Evolutionary conservation across 306 rosid species (phyloP).

Genomic region (Castanospermum australe): DNA sequence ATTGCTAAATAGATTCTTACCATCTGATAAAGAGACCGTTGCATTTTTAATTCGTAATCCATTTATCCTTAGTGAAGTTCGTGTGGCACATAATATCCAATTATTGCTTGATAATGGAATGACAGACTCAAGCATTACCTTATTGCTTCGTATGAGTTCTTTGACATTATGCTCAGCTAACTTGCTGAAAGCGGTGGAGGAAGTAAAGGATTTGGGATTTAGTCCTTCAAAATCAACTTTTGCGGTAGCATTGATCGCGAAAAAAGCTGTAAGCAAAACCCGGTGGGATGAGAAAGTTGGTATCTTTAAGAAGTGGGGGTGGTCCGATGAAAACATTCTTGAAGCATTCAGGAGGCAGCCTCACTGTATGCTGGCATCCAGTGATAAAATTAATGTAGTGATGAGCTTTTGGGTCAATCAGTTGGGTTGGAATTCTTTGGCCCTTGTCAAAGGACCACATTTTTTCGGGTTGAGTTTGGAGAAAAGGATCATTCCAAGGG

Average conservation of each 20-base stretch:
- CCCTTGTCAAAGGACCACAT: neutral
- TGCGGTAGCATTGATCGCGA: slow-evolving; percentile 28
- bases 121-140: slow-evolving; percentile 3
- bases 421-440: slow-evolving; percentile 31
- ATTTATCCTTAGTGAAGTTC: neutral
- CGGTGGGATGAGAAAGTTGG: slow-evolving; percentile 44
- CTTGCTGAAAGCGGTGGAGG: slow-evolving; percentile 24
- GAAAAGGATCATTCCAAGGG: slow-evolving; percentile 48
- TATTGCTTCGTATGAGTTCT: neutral
- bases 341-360: slow-evolving; percentile 41
- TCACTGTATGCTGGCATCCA: slow-evolving; percentile 31
- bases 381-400: slow-evolving; percentile 31
- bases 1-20: neutral
- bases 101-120: slow-evolving; percentile 15
- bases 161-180: neutral
- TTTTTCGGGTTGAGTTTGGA: slow-evolving; percentile 37
- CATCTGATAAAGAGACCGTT: neutral
- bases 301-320: slow-evolving; percentile 51
- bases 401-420: slow-evolving; percentile 44
- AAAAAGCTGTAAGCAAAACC: slow-evolving; percentile 27
- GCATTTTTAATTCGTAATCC: neutral
- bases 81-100: neutral
- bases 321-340: slow-evolving; percentile 44
- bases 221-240: slow-evolving; percentile 33
- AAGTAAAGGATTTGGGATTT: slow-evolving; percentile 45